Conservation (phyloP, 208 protist genomes). For the Leishmania major region DNA sequence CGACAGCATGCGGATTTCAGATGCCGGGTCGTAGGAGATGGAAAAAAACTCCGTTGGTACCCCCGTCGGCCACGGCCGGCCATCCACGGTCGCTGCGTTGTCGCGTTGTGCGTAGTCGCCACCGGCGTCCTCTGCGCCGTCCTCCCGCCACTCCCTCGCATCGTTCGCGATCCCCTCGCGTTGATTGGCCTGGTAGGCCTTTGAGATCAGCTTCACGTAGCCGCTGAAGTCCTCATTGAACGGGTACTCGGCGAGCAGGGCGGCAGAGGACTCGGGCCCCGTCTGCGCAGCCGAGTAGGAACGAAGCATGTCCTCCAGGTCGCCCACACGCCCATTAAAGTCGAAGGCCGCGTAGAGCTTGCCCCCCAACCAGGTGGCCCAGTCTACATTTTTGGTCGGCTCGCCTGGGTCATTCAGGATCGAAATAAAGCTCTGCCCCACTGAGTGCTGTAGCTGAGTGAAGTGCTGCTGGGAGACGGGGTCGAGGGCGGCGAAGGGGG, state of each 20-base stretch:
- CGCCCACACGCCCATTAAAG: conserved; percentile 34
- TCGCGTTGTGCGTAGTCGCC: not conserved
- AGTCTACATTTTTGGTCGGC: conserved; percentile 37
- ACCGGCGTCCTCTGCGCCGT: not conserved
- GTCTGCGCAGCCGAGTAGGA: conserved; percentile 21
- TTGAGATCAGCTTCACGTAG: conserved; percentile 70
- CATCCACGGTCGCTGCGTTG: conserved; percentile 10
- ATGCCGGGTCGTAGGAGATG: conserved; percentile 15
- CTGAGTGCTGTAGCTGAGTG: conserved; percentile 53
- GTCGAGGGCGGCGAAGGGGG: conserved; percentile 62
- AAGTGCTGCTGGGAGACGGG: conserved; percentile 76
- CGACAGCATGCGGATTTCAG: conserved; percentile 32
- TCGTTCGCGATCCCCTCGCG: conserved; percentile 44
- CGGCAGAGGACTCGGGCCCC: conserved; percentile 39
- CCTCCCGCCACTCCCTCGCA: conserved; percentile 31
- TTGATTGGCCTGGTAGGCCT: conserved; percentile 69
- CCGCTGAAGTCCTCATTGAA: conserved; percentile 53
- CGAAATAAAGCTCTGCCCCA: conserved; percentile 92
- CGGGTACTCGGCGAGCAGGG: conserved; percentile 52
- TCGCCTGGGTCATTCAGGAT: conserved; percentile 85
- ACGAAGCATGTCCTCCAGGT: conserved; percentile 31
- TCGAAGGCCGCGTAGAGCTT: conserved; percentile 74
- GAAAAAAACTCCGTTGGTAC: conserved; percentile 70
- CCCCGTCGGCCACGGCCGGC: conserved; percentile 59
- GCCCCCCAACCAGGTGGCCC: conserved; percentile 70